phyloP scores from a whole-genome alignment of 768 basidiomycete species.

The Chalciporus pseudorubinellus region DNA sequence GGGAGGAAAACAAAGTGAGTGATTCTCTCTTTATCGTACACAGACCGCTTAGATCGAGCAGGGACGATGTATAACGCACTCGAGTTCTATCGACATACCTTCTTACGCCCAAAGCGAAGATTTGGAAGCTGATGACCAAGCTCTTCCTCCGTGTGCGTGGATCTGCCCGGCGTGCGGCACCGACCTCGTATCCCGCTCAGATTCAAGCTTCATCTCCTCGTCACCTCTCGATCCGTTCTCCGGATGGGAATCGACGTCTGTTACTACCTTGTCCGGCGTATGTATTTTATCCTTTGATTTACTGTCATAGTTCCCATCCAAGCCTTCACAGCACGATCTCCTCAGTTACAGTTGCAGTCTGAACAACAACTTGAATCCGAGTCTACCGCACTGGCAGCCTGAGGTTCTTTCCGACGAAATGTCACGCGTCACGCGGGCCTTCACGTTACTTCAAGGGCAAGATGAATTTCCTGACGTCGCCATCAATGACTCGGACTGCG shows the following conservation, averaged over 20 bases:
- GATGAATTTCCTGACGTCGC: constrained; percentile 1
- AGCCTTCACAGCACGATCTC: constrained; percentile 8
- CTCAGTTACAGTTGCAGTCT: constrained; percentile 2
- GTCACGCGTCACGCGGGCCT: constrained; percentile 22
- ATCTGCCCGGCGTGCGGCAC: not conserved
- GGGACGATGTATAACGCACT: not conserved
- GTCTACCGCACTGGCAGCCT: too few relatives aligned
- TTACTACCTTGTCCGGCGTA: constrained; percentile 12
- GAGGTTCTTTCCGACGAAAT: constrained; percentile 19
- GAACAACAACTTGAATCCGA: too few relatives aligned
- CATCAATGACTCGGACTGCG: constrained; percentile 14
- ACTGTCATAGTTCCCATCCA: not conserved
- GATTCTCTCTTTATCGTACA: not conserved
- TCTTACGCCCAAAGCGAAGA: not conserved
- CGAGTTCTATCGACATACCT: not conserved
- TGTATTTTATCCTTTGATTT: not conserved
- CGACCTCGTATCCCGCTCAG: not conserved
- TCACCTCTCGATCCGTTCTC: not conserved
- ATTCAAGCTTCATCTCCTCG: not conserved
- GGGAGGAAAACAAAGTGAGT: constrained; percentile 8
- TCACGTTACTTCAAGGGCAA: constrained; percentile 16
- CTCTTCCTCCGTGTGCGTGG: not conserved
- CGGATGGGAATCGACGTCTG: not conserved
- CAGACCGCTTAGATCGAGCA: not conserved
- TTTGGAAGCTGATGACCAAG: not conserved